These are phyloP conservation scores for Apiosordaria backusii DNA, from an alignment of 495 filamentous ascomycete genomes.

Conservation along the genomic window DNA sequence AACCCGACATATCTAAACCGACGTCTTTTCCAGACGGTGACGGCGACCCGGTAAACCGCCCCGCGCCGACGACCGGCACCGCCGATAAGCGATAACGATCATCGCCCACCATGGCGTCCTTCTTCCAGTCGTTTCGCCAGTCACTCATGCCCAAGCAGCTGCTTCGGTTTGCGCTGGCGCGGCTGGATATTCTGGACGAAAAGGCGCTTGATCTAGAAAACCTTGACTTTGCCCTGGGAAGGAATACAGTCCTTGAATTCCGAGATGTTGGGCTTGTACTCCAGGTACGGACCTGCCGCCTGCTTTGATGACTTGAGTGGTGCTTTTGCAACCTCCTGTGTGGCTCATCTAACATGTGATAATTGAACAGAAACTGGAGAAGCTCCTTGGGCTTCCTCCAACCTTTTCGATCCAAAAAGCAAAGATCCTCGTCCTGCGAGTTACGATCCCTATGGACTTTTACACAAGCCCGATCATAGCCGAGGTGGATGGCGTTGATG, in stretches of 20 bases:
- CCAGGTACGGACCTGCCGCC: slow-evolving; percentile 50
- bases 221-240: slow-evolving; percentile 72
- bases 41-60: neutral
- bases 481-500: slow-evolving; percentile 72
- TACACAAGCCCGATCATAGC: slow-evolving; percentile 72
- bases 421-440: slow-evolving; percentile 61
- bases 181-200: slow-evolving; percentile 76
- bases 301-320: neutral
- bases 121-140: slow-evolving; percentile 60
- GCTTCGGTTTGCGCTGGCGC: slow-evolving; percentile 74
- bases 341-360: neutral
- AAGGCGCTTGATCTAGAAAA: slow-evolving; percentile 75
- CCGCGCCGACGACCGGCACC: slow-evolving; percentile 1
- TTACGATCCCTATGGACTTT: slow-evolving; percentile 79
- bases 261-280: slow-evolving; percentile 73
- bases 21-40: neutral
- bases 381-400: slow-evolving; percentile 66
- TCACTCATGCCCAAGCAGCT: slow-evolving; percentile 77
- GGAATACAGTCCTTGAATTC: slow-evolving; percentile 72
- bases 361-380: slow-evolving; percentile 62
- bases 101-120: slow-evolving; percentile 46
- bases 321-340: neutral
- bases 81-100: slow-evolving; percentile 10
- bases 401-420: slow-evolving; percentile 67
- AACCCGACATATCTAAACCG: neutral